Base-by-base conservation (phyloP, 2,329 filamentous ascomycete genomes). In the Cladosporium sp. region DNA sequence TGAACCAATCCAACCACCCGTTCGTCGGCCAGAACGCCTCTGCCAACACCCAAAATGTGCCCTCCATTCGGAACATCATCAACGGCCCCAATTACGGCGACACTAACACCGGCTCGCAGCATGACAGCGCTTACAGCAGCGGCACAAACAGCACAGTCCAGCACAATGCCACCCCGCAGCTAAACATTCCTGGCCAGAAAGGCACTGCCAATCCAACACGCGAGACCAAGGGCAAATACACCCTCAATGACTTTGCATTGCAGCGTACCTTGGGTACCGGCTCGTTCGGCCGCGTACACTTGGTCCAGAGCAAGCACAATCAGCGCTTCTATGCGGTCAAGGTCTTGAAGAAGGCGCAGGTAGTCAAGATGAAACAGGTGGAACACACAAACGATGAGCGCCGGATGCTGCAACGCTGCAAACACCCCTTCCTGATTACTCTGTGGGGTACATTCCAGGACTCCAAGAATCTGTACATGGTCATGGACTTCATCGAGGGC, bases 351-450 rank as follows among this genome's bases (percentile, higher is more conserved):
- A 99, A 99, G 85, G 89, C 89, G 58, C 95, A 99, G 81, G 94
- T 99, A 63, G 93, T 99, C 79, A 97, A 97, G 84, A 98, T 99
- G 95, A 99, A 99, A 86, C 95, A 99, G 80, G 93, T 99, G 67
- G 95, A 99, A 80, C 95, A 99, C 81, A 99, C 95, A 71, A 99
- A 99, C 76, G 95, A 99, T 79, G 95, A 99, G 83, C 87, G 95
- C 71, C 88, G 87, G 73, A 99, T 99, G 95, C 82, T 99, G 74
- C 91, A 92, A 77, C 91, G 96, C 78, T 95, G 98, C 78, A 96
- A 97, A 79, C 94, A 99, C 80, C 93, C 95, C 14, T 99, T 99
- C 81, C 84, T 99, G 69, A 95, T 99, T 76, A 99, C 95, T 1
- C 84, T 99, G 48, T 99, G 95, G 95, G 95, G 95, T 66, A 99